Percentiles rank a stretch among this genome's conserved stretches.
Conservation (phyloP, 257 asterid genomes). For the Petunia axillaris region DNA sequence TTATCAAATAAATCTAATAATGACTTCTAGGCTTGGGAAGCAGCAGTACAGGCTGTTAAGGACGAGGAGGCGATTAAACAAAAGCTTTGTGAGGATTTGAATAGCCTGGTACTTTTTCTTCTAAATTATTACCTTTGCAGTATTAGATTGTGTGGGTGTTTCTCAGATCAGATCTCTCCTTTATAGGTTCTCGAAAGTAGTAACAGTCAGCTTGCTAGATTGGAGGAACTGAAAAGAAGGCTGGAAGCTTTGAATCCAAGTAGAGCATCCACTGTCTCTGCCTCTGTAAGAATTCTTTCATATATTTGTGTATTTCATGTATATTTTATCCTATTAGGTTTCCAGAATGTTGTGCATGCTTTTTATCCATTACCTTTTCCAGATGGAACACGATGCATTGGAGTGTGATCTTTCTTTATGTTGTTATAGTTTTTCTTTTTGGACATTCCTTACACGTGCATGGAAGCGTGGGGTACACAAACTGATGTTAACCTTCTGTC, state of each 20-base stretch:
- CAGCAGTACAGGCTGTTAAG: slow-evolving; percentile 65
- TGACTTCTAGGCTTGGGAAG: slow-evolving; percentile 72
- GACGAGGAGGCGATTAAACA: slow-evolving; percentile 79
- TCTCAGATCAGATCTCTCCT: slow-evolving; percentile 25
- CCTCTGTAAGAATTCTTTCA: slow-evolving; percentile 52
- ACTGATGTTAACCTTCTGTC: slow-evolving; percentile 15
- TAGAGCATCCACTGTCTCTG: slow-evolving; percentile 53
- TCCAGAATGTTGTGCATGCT: not conserved
- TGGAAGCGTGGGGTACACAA: not conserved
- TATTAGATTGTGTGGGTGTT: not conserved
- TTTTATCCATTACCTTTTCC: not conserved
- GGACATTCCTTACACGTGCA: not conserved
- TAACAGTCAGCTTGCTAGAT: slow-evolving; percentile 72
- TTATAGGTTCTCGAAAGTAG: slow-evolving; percentile 88
- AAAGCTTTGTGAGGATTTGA: slow-evolving; percentile 76
- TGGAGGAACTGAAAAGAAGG: slow-evolving; percentile 90
- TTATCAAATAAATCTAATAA: not conserved
- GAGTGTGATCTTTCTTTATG: not conserved
- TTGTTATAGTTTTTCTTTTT: not conserved
- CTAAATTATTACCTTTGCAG: slow-evolving; percentile 12
- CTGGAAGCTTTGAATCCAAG: slow-evolving; percentile 86
- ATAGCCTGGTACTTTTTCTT: slow-evolving; percentile 54
- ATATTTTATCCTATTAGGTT: not conserved
- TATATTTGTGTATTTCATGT: not conserved
- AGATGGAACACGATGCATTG: not conserved